Conservation (phyloP, 306 rosid species). For the Cyamopsis tetragonoloba region DNA sequence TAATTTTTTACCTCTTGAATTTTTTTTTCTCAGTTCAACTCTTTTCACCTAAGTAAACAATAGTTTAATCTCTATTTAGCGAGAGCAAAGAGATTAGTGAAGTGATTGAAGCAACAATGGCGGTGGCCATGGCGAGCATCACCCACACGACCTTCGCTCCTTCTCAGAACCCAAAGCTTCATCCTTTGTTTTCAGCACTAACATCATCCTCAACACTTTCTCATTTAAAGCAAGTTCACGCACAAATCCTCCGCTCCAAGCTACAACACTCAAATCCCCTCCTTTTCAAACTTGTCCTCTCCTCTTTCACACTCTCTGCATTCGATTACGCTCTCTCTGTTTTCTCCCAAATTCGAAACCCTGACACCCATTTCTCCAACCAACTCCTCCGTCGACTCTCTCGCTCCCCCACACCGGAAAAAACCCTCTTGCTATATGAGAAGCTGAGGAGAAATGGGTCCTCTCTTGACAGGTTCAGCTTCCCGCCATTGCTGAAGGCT, state of each 20-base stretch:
- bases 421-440: constrained; percentile 52
- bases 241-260: constrained; percentile 55
- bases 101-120: too few relatives aligned
- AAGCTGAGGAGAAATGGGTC: constrained; percentile 44
- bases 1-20: too few relatives aligned
- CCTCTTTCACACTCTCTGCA: constrained; percentile 39
- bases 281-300: constrained; percentile 43
- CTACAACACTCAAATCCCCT: constrained; percentile 33
- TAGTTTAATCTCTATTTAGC: too few relatives aligned
- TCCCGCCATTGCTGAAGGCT: constrained; percentile 72
- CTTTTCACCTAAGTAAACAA: too few relatives aligned
- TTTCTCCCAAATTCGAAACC: constrained; percentile 47
- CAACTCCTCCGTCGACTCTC: constrained; percentile 62
- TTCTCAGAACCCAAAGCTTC: constrained; percentile 19
- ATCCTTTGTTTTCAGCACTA: constrained; percentile 35
- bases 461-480: constrained; percentile 56
- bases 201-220: constrained; percentile 38
- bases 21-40: too few relatives aligned
- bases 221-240: constrained; percentile 68
- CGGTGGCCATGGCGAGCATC: constrained; percentile 28
- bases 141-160: constrained; percentile 20
- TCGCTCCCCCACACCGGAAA: constrained; percentile 43
- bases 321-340: constrained; percentile 65
- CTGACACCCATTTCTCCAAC: constrained; percentile 52
- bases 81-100: too few relatives aligned